phyloP scores from a whole-genome alignment of 805 yeast genomes.

The Wickerhamiella siamensis region DNA sequence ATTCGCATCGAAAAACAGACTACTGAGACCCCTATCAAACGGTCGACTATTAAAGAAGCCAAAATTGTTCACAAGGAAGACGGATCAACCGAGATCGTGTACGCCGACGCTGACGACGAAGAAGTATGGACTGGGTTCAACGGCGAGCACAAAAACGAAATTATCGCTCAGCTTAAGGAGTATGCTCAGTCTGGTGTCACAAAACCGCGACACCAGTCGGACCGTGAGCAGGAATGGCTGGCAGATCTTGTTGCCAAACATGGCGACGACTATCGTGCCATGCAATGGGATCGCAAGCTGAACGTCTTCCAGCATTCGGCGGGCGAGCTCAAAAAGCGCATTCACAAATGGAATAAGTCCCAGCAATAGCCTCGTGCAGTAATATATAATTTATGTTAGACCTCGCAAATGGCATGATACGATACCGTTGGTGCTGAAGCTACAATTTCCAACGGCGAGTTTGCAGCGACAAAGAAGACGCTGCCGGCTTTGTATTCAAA shows the following conservation, averaged over 20 bases:
- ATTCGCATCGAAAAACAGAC: slow-evolving; percentile 18
- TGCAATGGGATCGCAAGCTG: slow-evolving; percentile 84
- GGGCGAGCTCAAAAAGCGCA: slow-evolving; percentile 67
- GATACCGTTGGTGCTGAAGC: slow-evolving; percentile 40
- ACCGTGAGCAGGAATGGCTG: slow-evolving; percentile 66
- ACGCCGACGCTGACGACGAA: slow-evolving; percentile 30
- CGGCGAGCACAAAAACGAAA: slow-evolving; percentile 41
- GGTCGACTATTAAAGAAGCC: slow-evolving; percentile 23
- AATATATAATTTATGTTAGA: slow-evolving; percentile 19
- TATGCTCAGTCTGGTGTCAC: slow-evolving; percentile 33
- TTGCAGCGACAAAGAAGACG: slow-evolving; percentile 77
- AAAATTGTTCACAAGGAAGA: slow-evolving; percentile 19
- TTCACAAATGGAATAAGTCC: slow-evolving; percentile 45
- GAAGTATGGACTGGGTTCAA: slow-evolving; percentile 42
- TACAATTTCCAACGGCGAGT: slow-evolving; percentile 43
- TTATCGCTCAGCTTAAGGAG: slow-evolving; percentile 56
- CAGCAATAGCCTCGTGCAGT: neutral
- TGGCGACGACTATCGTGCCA: slow-evolving; percentile 76
- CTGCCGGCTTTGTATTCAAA: slow-evolving; percentile 51
- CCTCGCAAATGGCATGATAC: slow-evolving; percentile 85
- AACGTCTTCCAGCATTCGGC: slow-evolving; percentile 71
- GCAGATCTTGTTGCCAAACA: slow-evolving; percentile 49
- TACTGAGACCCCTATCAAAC: slow-evolving; percentile 19
- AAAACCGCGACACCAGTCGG: slow-evolving; percentile 34
- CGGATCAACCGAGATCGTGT: slow-evolving; percentile 16